Evolutionary conservation across 345 rosid species (phyloP).

Genomic region (Lumnitzera racemosa): DNA sequence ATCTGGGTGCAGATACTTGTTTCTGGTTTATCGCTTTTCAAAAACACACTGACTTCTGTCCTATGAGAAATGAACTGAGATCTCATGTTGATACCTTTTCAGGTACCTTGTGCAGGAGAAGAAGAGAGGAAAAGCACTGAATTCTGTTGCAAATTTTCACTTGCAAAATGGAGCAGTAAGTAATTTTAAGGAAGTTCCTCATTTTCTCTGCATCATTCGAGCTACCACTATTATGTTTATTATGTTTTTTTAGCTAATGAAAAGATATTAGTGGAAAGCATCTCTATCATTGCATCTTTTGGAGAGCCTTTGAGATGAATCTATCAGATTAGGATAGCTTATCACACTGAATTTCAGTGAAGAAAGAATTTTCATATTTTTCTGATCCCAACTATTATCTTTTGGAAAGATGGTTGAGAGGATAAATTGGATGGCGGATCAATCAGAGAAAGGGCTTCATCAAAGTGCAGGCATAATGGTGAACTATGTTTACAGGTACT

Average conservation of each 20-base stretch:
- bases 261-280: too few species aligned
- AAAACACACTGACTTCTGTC: too few species aligned
- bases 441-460: constrained; percentile 55
- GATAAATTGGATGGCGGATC: constrained; percentile 95
- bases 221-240: too few species aligned
- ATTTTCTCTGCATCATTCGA: too few species aligned
- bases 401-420: constrained; percentile 72
- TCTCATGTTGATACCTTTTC: constrained; percentile 3
- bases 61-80: constrained; percentile 1
- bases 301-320: too few species aligned
- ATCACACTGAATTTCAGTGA: too few species aligned
- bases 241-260: too few species aligned
- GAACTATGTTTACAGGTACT: constrained; percentile 82
- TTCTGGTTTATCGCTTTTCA: too few species aligned
- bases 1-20: too few species aligned
- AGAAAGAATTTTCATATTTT: neutral
- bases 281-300: too few species aligned
- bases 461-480: constrained; percentile 92
- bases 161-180: constrained; percentile 96
- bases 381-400: too few species aligned
- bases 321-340: too few species aligned
- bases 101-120: constrained; percentile 93
- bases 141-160: constrained; percentile 95
- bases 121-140: constrained; percentile 92
- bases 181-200: constrained; percentile 2